Percentiles rank a stretch among this genome's conserved stretches.
Conservation (phyloP, 306 rosid genomes). For the Dryas alaskensis region DNA sequence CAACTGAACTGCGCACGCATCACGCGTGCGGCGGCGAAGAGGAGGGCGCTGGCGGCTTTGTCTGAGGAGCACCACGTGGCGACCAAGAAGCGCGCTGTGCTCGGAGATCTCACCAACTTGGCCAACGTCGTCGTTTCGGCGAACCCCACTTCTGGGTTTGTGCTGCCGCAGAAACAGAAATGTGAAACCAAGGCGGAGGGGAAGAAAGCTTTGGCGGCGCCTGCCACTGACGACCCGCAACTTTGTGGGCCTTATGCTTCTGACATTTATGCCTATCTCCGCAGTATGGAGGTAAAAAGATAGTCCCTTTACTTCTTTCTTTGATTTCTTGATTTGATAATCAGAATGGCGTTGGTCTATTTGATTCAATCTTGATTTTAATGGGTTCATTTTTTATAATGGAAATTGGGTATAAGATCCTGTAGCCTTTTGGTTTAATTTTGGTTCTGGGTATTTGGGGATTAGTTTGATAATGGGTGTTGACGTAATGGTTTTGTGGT, state of each 20-base stretch:
- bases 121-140: slow-evolving; percentile 18
- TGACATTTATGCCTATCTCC: slow-evolving; percentile 72
- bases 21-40: slow-evolving; percentile 60
- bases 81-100: slow-evolving; percentile 60
- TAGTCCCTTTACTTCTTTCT: neutral
- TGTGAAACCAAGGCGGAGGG: slow-evolving; percentile 6
- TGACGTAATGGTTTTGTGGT: neutral
- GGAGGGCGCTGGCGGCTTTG: slow-evolving; percentile 54
- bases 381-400: neutral
- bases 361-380: neutral
- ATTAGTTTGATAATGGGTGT: neutral
- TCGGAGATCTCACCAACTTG: slow-evolving; percentile 59
- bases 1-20: slow-evolving; percentile 22
- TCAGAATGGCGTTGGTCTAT: neutral
- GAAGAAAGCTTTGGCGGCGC: neutral
- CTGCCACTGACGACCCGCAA: slow-evolving; percentile 48
- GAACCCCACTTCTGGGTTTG: slow-evolving; percentile 4
- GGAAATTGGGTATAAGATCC: neutral
- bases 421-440: neutral
- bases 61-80: slow-evolving; percentile 31
- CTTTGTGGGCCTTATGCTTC: slow-evolving; percentile 55
- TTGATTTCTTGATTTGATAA: neutral
- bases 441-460: neutral
- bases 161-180: slow-evolving; percentile 23
- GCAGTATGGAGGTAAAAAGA: slow-evolving; percentile 55